A percentile compares a stretch with the other conserved stretches of the same genome.
Evolutionary conservation across 352 stramenopile genomes (phyloP).

Genomic region (Globisporangium recalcitrans): DNA sequence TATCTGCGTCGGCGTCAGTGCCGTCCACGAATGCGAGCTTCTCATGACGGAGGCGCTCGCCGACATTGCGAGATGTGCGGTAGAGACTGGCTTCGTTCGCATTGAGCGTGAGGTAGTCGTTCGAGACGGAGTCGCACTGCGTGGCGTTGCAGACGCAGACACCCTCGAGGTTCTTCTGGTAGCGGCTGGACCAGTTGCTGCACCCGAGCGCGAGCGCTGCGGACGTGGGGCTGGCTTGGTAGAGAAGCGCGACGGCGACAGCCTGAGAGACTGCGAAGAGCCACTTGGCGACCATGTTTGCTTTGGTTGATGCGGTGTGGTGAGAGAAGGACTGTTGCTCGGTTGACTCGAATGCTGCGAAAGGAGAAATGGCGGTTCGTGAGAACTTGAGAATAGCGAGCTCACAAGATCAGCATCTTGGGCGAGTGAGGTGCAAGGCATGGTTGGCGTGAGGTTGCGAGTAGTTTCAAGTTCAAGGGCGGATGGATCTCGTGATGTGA

Average conservation of each 20-base stretch:
- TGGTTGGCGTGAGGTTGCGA: background rate
- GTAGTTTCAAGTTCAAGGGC: background rate
- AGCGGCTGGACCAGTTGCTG: constrained; percentile 42
- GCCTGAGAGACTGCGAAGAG: background rate
- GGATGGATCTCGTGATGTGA: background rate
- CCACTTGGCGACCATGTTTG: constrained; percentile 10
- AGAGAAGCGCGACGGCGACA: background rate
- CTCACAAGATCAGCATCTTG: too few species aligned
- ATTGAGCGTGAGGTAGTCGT: constrained; percentile 37
- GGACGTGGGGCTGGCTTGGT: background rate
- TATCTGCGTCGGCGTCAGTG: constrained; percentile 27
- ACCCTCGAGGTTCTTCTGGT: constrained; percentile 38
- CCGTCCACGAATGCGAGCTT: constrained; percentile 25
- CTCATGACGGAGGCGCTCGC: constrained; percentile 44
- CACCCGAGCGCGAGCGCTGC: constrained; percentile 20
- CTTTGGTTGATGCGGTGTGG: too few species aligned
- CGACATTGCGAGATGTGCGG: constrained; percentile 33
- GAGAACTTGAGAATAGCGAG: background rate
- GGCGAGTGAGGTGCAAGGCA: background rate
- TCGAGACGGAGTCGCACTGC: constrained; percentile 49
- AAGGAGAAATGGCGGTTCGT: background rate
- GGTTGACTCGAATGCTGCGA: background rate
- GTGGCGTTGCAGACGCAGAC: constrained; percentile 51
- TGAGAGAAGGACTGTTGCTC: background rate
- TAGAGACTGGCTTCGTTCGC: constrained; percentile 40